These are phyloP conservation scores for Aphanomyces cochlioides DNA, from an alignment of 352 stramenopile genomes.

Conservation along the genomic window DNA sequence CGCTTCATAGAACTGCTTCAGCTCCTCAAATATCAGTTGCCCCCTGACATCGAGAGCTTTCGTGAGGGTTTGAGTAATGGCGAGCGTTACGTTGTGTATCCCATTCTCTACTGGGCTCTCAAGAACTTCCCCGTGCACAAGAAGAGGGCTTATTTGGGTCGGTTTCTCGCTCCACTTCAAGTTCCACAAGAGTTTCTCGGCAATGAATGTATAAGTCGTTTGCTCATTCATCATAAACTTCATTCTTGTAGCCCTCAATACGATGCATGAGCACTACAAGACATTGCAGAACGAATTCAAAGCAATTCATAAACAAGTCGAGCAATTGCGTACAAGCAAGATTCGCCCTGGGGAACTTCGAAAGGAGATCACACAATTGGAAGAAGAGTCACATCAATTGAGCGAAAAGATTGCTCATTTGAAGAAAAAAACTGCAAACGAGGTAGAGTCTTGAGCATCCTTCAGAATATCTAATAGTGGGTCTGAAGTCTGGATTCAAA, in stretches of 20 bases:
- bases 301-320: conserved; percentile 85
- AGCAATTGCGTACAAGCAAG: conserved; percentile 73
- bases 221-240: neutral
- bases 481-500: conserved; percentile 59
- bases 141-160: conserved; percentile 92
- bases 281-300: conserved; percentile 93
- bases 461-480: conserved; percentile 9
- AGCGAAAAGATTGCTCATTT: conserved; percentile 87
- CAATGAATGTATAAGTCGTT: conserved; percentile 55
- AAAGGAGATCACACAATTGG: conserved; percentile 88
- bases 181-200: conserved; percentile 92
- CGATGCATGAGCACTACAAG: conserved; percentile 89
- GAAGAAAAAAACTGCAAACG: conserved; percentile 81
- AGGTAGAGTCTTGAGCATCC: conserved; percentile 30
- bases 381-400: conserved; percentile 88
- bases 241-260: conserved; percentile 42
- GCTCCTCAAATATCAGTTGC: conserved; percentile 91
- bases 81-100: conserved; percentile 87
- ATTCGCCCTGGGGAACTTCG: conserved; percentile 78
- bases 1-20: conserved; percentile 90
- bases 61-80: conserved; percentile 72
- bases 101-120: conserved; percentile 90
- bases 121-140: conserved; percentile 81
- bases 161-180: conserved; percentile 89
- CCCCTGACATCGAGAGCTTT: conserved; percentile 63